Evolutionary conservation across 176 grass and related monocot species (phyloP).

Genomic region (Aegilops sharonensis): DNA sequence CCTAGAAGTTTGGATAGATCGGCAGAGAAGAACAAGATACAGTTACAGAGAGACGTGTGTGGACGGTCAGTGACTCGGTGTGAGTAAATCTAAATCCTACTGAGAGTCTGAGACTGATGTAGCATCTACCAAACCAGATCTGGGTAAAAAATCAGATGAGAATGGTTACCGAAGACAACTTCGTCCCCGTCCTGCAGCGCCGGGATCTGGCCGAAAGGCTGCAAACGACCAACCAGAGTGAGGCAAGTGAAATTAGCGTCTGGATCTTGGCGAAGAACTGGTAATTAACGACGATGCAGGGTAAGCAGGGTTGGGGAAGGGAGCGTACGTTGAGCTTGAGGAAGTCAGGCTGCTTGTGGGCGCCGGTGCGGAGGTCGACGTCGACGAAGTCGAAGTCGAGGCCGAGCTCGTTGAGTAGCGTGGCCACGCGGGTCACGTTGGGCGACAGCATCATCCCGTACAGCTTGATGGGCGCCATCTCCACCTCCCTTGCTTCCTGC

Average conservation of each 20-base stretch:
- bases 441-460: conserved; percentile 58
- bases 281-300: not conserved
- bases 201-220: conserved; percentile 95
- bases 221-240: not conserved
- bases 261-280: not conserved
- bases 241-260: no score
- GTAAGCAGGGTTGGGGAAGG: no score
- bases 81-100: no score
- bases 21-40: not conserved
- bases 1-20: not conserved
- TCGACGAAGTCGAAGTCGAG: conserved; percentile 65
- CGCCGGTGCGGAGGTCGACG: conserved; percentile 76
- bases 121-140: no score
- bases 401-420: conserved; percentile 71
- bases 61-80: no score
- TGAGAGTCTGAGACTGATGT: no score
- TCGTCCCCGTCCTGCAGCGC: conserved; percentile 64
- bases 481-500: not conserved
- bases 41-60: no score
- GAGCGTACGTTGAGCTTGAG: conserved; percentile 67
- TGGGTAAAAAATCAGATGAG: no score
- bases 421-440: conserved; percentile 51
- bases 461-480: conserved; percentile 60
- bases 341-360: conserved; percentile 78
- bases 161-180: conserved; percentile 54